A percentile compares a stretch with the other conserved stretches of the same genome.
Conservation (phyloP, 169 alveolate genomes). For the Toxoplasma gondii region DNA sequence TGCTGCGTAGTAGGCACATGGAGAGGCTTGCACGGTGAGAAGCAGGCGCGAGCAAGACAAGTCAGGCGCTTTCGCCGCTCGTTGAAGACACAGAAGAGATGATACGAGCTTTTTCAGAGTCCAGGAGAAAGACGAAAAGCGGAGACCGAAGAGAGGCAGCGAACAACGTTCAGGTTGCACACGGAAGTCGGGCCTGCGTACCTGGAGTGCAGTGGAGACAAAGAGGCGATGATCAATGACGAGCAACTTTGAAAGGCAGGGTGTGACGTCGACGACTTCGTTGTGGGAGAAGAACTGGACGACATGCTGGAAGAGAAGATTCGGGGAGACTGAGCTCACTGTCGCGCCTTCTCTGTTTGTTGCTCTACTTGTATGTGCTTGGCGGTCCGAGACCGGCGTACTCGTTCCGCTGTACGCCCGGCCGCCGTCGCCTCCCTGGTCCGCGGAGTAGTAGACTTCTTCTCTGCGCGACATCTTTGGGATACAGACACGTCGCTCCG, state of each 20-base stretch:
- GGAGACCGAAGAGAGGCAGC: background rate
- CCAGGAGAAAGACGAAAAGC: background rate
- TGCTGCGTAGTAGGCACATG: too few relatives aligned
- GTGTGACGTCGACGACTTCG: conserved; percentile 29
- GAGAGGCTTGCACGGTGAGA: too few relatives aligned
- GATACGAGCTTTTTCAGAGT: too few relatives aligned
- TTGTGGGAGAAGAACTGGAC: conserved; percentile 21
- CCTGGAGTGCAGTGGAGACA: conserved; percentile 34
- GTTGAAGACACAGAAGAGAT: too few relatives aligned
- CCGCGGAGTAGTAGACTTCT: background rate
- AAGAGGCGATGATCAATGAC: conserved; percentile 23
- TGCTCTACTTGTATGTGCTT: background rate
- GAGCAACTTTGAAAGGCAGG: background rate
- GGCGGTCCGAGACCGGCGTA: too few relatives aligned
- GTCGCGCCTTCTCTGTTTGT: background rate
- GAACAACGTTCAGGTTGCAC: too few relatives aligned
- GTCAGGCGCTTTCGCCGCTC: too few relatives aligned
- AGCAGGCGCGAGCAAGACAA: too few relatives aligned
- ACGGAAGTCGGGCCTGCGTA: too few relatives aligned
- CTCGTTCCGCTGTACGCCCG: background rate
- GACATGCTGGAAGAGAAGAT: conserved; percentile 18
- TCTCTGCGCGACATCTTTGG: background rate
- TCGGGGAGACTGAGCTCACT: background rate
- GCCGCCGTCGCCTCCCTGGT: background rate
- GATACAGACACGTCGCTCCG: too few relatives aligned